A percentile compares a stretch with the other conserved stretches of the same genome.
Evolutionary conservation across 805 yeast species (phyloP).

Genomic region (Metschnikowia lochheadii): DNA sequence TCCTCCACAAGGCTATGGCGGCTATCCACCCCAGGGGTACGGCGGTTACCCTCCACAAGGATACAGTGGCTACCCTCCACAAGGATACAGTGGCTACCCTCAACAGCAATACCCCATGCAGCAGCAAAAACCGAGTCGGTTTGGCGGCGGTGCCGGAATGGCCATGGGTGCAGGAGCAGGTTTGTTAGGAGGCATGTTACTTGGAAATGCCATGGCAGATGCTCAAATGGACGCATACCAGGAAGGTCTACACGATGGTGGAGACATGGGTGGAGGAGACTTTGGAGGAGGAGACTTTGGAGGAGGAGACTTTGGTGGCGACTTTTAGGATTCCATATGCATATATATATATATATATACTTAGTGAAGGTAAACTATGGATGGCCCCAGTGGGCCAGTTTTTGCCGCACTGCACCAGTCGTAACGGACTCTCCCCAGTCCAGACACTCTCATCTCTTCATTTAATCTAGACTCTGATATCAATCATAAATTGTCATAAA

Average conservation of each 20-base stretch:
- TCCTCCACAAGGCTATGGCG: slow-evolving; percentile 26
- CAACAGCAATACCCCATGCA: slow-evolving; percentile 17
- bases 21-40: slow-evolving; percentile 27
- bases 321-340: not conserved
- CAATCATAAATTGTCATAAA: not conserved
- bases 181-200: slow-evolving; percentile 55
- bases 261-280: slow-evolving; percentile 25
- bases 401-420: not conserved
- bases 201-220: slow-evolving; percentile 42
- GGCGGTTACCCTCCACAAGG: slow-evolving; percentile 23
- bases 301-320: slow-evolving; percentile 20
- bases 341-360: not conserved
- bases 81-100: slow-evolving; percentile 24
- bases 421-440: not conserved
- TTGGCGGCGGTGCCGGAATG: slow-evolving; percentile 41
- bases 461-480: not conserved
- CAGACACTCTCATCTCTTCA: no score
- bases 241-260: slow-evolving; percentile 32
- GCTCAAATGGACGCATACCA: slow-evolving; percentile 24
- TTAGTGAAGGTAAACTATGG: not conserved
- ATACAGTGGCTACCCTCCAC: slow-evolving; percentile 21
- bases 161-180: slow-evolving; percentile 50
- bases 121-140: slow-evolving; percentile 25
- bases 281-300: slow-evolving; percentile 21
- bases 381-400: not conserved